Evolutionary conservation across 2,329 filamentous ascomycete genomes (phyloP), one percentile per base, ranked within the genome.

Genomic region (Talaromyces pinophilus): DNA sequence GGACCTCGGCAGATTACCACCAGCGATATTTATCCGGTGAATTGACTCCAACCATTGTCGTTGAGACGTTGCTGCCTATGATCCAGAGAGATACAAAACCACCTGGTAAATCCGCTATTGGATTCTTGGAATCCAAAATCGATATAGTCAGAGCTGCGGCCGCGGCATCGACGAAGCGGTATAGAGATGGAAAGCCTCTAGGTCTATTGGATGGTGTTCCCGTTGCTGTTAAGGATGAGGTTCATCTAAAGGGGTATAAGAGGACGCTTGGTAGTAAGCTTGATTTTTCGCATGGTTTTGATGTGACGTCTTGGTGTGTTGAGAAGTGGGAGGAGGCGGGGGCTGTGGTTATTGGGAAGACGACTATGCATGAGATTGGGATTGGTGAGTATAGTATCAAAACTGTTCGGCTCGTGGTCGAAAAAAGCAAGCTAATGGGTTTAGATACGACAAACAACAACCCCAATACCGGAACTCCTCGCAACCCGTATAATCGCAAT

Each of bases 391-490:
- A 61, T 33, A 71, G 82, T 75, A 61, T 33, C 11, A 54, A 54
- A n/a, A 30, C 10, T 33, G 8, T 38, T 7, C 15, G 15, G 15
- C 17, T 19, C 19, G 11, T 2, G 11, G 13, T 2, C 17, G 11
- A 40, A 61, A 17, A 19, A 30, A 30, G 25, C 2, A 25, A 30
- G 28, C 28, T 30, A 30, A 30, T 30, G 28, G 28, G 28, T 30
- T 30, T 8, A 80, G 90, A 95, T 72, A 92, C 90, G 0, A 93
- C 86, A n/a, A 93, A 93, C 69, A 92, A 92, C 76, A 96, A 96
- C 73, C 86, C 88, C 5, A 84, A 82, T 46, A 89, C 87, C 74
- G 92, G 92, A 44, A 92, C 91, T 0, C 90, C 92, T 0, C 83
- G 86, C 19, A 95, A 96, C 77, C 92, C 91, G 70, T 86, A 91